These are phyloP conservation scores for Albizia julibrissin DNA, from an alignment of 306 rosid genomes.

Conservation along the genomic window DNA sequence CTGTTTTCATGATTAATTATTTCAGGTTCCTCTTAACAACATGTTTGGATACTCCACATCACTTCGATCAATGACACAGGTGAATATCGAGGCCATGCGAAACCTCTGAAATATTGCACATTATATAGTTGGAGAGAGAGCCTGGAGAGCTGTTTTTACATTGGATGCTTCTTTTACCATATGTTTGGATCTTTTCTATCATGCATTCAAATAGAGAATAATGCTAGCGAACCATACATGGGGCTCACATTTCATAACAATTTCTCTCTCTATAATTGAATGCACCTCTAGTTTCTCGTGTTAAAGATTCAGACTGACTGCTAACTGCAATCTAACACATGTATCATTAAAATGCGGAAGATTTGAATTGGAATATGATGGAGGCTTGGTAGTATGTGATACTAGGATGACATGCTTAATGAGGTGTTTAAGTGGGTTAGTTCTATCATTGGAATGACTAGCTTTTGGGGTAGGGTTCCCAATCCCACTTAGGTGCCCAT, in stretches of 20 bases:
- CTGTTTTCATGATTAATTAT: constrained; percentile 11
- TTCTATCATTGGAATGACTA: too few species aligned
- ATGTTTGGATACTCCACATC: constrained; percentile 97
- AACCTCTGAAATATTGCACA: neutral
- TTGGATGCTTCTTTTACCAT: neutral
- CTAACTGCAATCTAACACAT: neutral
- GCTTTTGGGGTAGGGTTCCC: too few species aligned
- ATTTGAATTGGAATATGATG: neutral
- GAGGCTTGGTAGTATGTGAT: too few species aligned
- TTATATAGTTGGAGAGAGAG: neutral
- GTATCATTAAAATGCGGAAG: neutral
- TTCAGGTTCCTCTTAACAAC: constrained; percentile 92
- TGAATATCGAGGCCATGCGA: constrained; percentile 24
- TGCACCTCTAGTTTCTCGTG: neutral
- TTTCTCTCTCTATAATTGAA: neutral
- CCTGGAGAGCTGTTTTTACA: neutral
- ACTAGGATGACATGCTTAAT: too few species aligned
- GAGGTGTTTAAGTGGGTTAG: too few species aligned
- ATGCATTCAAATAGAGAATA: neutral
- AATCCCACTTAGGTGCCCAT: too few species aligned
- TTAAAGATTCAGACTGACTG: neutral
- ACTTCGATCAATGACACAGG: constrained; percentile 97
- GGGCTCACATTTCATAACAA: neutral
- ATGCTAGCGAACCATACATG: neutral
- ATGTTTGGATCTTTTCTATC: neutral